Evolutionary conservation across 345 rosid genomes (phyloP).

Genomic region (Syzygium aromaticum): DNA sequence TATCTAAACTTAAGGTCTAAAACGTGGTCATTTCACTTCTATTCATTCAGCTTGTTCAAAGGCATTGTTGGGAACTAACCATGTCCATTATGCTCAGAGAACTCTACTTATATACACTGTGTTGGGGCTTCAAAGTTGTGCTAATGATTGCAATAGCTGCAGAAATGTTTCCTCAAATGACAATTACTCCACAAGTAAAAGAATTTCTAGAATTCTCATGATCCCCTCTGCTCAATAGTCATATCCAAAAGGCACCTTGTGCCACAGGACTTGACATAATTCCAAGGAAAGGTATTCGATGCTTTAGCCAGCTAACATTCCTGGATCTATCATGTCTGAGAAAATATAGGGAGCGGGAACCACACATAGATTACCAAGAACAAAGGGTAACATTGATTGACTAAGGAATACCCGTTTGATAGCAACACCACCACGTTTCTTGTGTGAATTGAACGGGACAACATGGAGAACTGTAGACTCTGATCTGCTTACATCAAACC

Average conservation of each 20-base stretch:
- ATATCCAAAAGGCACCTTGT: neutral
- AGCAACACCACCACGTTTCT: constrained; percentile 98
- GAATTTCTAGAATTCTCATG: neutral
- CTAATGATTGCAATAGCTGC: neutral
- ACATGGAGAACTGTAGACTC: constrained; percentile 71
- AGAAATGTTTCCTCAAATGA: neutral
- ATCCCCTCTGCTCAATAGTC: neutral
- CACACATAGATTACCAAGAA: neutral
- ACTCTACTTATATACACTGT: neutral
- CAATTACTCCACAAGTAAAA: neutral
- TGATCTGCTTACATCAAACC: constrained; percentile 66
- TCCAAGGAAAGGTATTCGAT: neutral
- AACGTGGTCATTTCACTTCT: neutral
- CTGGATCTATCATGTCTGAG: neutral
- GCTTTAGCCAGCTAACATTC: neutral
- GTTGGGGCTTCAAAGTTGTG: neutral
- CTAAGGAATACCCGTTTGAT: constrained; percentile 39
- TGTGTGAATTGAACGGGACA: constrained; percentile 89
- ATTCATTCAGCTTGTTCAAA: neutral
- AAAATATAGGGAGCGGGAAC: neutral
- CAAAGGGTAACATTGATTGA: neutral
- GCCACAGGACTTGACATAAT: neutral
- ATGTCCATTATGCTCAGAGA: neutral
- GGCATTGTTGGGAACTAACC: neutral
- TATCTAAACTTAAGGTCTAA: neutral